Base-by-base conservation (phyloP, 495 filamentous ascomycete species). In the Pseudevernia furfuracea region DNA sequence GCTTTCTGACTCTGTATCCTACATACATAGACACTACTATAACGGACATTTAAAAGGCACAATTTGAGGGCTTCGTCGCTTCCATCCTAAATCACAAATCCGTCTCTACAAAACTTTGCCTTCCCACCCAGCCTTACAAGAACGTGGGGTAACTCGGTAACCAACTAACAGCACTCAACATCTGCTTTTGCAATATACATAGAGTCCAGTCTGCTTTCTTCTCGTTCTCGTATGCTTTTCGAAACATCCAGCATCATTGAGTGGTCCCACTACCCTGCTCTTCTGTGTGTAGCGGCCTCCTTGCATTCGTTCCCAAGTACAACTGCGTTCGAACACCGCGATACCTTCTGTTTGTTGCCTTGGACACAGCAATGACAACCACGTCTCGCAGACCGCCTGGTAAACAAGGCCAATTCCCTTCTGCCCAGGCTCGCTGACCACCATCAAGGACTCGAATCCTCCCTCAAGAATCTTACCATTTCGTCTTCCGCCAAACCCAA, bases 381-480 rank as follows among this genome's bases (percentile, higher is more conserved):
- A 48, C 28, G 15, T 49, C 56, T 23, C 41, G 15, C n/a, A 59
- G 43, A 44, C 6, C 41, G 41, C 41, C 46, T 37, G 62, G 62
- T 64, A 44, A n/a, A 21, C 1, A 14, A 30, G 19, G 5, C 30
- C 19, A 38, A n/a, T 11, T 11, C 6, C 28, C 21, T 23, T 14
- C n/a, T 12, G 21, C 15, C n/a, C 8, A 49, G 15, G 38, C 21
- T n/a, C 3, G 36, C 59, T 66, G 34, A 61, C 17, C 15, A 37
- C 5, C 12, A 10, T 15, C 57, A 71, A 58, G 79, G 80, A 65
- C 72, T 81, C 52, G 75, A 82, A 66, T 73, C 76, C 34, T 79
- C 77, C 32, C 72, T 82, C 30, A 73, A 76, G 61, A 63, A 71
- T 41, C 77, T 86, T 48, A 72, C 77, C 64, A 78, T 83, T 68